These are phyloP conservation scores for Aspergillus baeticus DNA, from an alignment of 495 filamentous ascomycete species.

Conservation along the genomic window DNA sequence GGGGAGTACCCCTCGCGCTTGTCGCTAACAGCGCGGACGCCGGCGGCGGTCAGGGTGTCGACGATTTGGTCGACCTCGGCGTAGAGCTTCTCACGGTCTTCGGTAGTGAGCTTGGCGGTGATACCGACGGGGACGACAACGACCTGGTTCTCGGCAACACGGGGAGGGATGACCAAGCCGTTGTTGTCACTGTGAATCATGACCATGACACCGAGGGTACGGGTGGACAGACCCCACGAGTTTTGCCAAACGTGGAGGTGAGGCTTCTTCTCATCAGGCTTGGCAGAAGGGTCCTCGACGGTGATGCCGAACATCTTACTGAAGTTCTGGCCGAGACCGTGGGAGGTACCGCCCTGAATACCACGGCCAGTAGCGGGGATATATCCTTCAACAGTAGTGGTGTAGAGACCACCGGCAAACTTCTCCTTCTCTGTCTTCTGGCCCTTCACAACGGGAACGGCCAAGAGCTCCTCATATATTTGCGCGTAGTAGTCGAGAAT, in stretches of 20 bases:
- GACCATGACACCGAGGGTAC: conserved; percentile 95
- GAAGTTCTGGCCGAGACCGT: conserved; percentile 96
- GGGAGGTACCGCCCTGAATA: conserved; percentile 93
- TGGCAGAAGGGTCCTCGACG: conserved; percentile 83
- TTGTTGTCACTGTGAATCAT: conserved; percentile 96
- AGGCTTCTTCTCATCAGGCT: conserved; percentile 67
- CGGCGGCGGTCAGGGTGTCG: conserved; percentile 59
- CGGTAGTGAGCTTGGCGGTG: conserved; percentile 76
- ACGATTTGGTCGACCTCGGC: conserved; percentile 68
- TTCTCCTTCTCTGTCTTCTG: conserved; percentile 89
- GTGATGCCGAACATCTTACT: conserved; percentile 98
- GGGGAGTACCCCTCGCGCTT: conserved; percentile 83
- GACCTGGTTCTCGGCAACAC: conserved; percentile 81
- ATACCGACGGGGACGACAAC: conserved; percentile 93
- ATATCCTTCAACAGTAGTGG: conserved; percentile 85
- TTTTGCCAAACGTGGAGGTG: conserved; percentile 93
- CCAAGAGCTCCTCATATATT: conserved; percentile 89
- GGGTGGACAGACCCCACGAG: conserved; percentile 95
- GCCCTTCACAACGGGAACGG: conserved; percentile 89
- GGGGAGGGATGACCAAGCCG: conserved; percentile 86
- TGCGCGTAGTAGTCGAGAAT: conserved; percentile 92
- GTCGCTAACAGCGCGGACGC: conserved; percentile 72
- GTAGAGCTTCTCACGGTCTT: conserved; percentile 70
- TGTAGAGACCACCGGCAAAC: conserved; percentile 94
- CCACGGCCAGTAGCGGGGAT: conserved; percentile 92